Base-by-base conservation (phyloP, 169 alveolate species). In the Plasmodium fragile region DNA sequence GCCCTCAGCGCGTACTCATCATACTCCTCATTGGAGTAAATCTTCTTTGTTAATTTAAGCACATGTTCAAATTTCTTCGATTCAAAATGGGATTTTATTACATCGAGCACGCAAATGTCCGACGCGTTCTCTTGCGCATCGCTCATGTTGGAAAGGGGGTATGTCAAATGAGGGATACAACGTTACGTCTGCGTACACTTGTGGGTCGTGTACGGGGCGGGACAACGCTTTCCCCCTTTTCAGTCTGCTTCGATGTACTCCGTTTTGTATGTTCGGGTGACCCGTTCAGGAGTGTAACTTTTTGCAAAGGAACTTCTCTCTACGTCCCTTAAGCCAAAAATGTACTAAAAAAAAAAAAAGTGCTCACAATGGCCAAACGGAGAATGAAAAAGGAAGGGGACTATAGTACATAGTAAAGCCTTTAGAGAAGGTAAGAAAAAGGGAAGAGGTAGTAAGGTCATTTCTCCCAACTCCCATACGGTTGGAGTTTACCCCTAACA, bases 31-130 rank as follows among this genome's bases (percentile, higher is more conserved):
- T n/a, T 41, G 45, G 55, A 55, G 80, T 73, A 85, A 30, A 85
- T 75, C 39, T 69, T 70, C 28, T 65, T 83, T 32, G 92, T 83
- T 70, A 83, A 41, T 0, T 73, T 18, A 16, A 77, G 34, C n/a
- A 73, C 93, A 52, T 85, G 45, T 13, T 72, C 77, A 73, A 4
- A 73, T 13, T 85, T 34, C 45, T 85, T 85, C 28, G 22, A 30
- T 85, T 85, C 84, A 30, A 73, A 73, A 85, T 34, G 39, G 28
- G 32, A 85, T 13, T 73, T 75, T 85, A 85, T 85, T 13, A 75
- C 93, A 18, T 70, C 92, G 22, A 25, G 28, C 13, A 39, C 4
- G 22, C 52, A n/a, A 10, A 43, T 1, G 10, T 83, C 92, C 32
- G n/a, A 41, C 6, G 18, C 36, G 7, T 39, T 70, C 11, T 10